Conservation (phyloP, 768 basidiomycete species). For the Tricholoma bakamatsutake region DNA sequence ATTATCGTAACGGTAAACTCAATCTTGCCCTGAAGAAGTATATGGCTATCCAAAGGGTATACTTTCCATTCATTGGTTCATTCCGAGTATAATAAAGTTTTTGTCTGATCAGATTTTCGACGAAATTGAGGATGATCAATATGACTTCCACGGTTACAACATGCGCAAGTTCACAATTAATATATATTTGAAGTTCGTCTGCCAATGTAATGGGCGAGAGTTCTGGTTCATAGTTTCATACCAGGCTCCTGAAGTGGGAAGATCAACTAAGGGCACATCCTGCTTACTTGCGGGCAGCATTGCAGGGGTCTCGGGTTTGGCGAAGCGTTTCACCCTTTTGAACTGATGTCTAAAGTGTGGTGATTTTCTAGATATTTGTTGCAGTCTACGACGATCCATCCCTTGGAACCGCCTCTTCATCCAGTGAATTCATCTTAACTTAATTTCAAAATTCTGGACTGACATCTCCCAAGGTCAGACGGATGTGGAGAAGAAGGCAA, state of each 20-base stretch:
- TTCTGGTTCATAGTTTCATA: conserved; percentile 1
- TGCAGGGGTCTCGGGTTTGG: conserved; percentile 63
- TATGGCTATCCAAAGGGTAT: conserved; percentile 65
- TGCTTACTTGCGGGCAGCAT: conserved; percentile 65
- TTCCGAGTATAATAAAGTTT: background rate
- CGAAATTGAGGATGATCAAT: conserved; percentile 91
- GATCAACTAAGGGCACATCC: conserved; percentile 74
- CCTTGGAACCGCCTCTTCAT: conserved; percentile 38
- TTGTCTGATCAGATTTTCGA: conserved; percentile 57
- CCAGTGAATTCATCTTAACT: conserved; percentile 25
- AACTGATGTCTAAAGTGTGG: conserved; percentile 4
- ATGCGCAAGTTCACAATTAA: conserved; percentile 84
- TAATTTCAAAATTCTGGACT: background rate
- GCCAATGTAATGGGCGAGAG: background rate
- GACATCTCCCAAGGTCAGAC: conserved; percentile 27
- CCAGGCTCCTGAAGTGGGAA: conserved; percentile 77
- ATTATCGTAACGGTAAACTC: conserved; percentile 56
- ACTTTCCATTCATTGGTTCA: conserved; percentile 8
- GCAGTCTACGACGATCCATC: conserved; percentile 66
- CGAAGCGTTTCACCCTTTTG: background rate
- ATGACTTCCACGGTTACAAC: conserved; percentile 96
- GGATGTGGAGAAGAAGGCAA: conserved; percentile 72
- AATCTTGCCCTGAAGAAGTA: conserved; percentile 85
- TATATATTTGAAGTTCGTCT: conserved; percentile 75
- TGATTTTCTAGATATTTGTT: conserved; percentile 59